Base-by-base conservation (phyloP, 441 rosid genomes). In the Melastoma candidum region DNA sequence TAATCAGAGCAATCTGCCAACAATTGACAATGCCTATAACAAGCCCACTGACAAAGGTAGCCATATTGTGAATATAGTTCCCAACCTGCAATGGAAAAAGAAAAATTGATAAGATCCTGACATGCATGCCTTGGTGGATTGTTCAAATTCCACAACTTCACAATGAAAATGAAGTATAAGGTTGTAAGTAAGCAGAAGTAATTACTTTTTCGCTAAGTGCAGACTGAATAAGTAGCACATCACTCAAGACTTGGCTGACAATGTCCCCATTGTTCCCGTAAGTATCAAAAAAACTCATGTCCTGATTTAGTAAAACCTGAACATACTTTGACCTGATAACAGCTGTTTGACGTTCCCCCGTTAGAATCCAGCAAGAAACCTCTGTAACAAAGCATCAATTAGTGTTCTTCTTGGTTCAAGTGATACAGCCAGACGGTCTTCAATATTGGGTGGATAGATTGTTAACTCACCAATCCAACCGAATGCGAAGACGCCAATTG, bases 301-400 rank as follows among this genome's bases (percentile, higher is more conserved):
- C 98, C 68, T 92, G 98, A 77, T 92, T 92, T 60, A 92, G 82
- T 49, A 92, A 69, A 17, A 92, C 98, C 72, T 88, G 85, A 53
- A 92, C 98, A 77, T 92, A 92, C 55, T 70, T 78, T 57, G 95
- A 88, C 70, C 98, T 86, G 65, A 92, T 92, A 68, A 92, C 97
- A 67, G 98, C 98, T 24, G 98, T 88, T 82, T 92, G 97, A 68
- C 98, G 73, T 72, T 92, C 97, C 65, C 98, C 98, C 9, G 98
- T 92, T 60, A 92, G 63, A 74, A 92, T 92, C 98, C 98, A 92
- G 75, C 97, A 85, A 39, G 98, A 92, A 50, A 92, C 97, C 97
- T 92, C 97, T 90, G 72, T 73, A 70, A 70, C 65, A 72, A 51
- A 67, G 48, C 77, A 58, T 44, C 60, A 69, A 66, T 73, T 63